Conservation (phyloP, 345 rosid genomes). For the Capsella bursapastoris region DNA sequence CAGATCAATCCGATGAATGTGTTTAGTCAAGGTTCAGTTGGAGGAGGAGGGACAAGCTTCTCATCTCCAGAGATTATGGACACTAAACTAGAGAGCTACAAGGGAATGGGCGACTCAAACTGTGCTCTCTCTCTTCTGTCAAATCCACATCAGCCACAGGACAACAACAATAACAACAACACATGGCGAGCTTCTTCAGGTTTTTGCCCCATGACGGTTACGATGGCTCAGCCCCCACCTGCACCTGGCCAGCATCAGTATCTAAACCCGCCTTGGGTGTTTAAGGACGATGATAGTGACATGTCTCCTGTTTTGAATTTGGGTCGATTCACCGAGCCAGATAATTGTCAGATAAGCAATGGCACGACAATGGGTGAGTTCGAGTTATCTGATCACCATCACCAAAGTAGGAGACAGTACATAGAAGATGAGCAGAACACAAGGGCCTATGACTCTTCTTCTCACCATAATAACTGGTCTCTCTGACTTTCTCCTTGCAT, state of each 20-base stretch:
- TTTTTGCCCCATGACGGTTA: conserved; percentile 48
- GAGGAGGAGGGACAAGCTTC: conserved; percentile 55
- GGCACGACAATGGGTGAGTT: conserved; percentile 50
- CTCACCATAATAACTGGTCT: conserved; percentile 73
- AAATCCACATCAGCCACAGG: conserved; percentile 72
- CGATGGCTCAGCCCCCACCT: conserved; percentile 60
- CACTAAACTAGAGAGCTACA: conserved; percentile 63
- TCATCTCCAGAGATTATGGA: conserved; percentile 57
- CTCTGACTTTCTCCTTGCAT: conserved; percentile 47
- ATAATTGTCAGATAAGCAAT: conserved; percentile 40
- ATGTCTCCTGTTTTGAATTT: conserved; percentile 59
- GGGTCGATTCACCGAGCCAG: conserved; percentile 56
- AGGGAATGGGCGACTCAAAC: conserved; percentile 68
- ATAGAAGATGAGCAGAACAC: conserved; percentile 57
- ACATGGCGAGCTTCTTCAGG: conserved; percentile 47
- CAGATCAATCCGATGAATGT: conserved; percentile 50
- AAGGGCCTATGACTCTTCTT: conserved; percentile 63
- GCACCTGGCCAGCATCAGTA: conserved; percentile 52
- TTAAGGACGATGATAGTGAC: conserved; percentile 54
- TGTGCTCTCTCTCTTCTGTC: conserved; percentile 99
- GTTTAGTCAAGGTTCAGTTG: conserved; percentile 55
- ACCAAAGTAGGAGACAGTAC: conserved; percentile 60
- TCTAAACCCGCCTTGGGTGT: conserved; percentile 58
- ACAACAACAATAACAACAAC: conserved; percentile 54
- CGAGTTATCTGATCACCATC: conserved; percentile 55